Base-by-base conservation (phyloP, 352 stramenopile species). In the Blastocystis sp. region DNA sequence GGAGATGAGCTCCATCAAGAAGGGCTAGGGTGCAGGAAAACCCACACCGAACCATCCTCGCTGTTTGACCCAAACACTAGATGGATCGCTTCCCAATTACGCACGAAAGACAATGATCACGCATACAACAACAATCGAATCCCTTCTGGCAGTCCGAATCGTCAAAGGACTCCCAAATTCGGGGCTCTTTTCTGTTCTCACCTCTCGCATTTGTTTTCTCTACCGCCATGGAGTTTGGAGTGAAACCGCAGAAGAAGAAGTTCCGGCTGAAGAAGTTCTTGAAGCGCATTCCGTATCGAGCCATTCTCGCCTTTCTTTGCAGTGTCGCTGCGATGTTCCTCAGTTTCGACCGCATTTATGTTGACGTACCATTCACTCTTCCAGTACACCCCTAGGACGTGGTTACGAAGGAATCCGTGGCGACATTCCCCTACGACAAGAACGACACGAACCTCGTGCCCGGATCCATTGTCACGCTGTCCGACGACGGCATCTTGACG, bases 391-490 rank as follows among this genome's bases (percentile, higher is more conserved):
- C 9, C 7, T 74, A 74, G 64, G 40, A 74, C 9, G 10, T 28
- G 4, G 10, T 52, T 17, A 24, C 21, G 21, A 24, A 14, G 21
- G 34, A 38, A 21, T 38, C 34, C 17, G 21, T 11, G 10, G 64
- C 64, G 40, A 48, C 9, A 10, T 74, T 52, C 42, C 48, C 48
- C 6, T 38, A 54, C 17, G 40, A 52, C 28, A 69, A 57, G 21
- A 45, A 52, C 24, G 40, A 84, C 0, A 34, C 34, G 1, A 34
- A 59, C 34, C 48, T 84, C n/a, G 17, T 69, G 54, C 17, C 40
- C 21, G 74, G 74, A 84, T 45, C 52, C 43, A 59, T 84, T 0
- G 74, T 84, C 19, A 38, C 74, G 10, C 17, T 84, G n/a, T 45
- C 11, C 4, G 42, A 52, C 34, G 74, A 84, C 42, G 74, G 74